Base-by-base conservation (phyloP, 768 basidiomycete species). In the Asterophora parasitica region DNA sequence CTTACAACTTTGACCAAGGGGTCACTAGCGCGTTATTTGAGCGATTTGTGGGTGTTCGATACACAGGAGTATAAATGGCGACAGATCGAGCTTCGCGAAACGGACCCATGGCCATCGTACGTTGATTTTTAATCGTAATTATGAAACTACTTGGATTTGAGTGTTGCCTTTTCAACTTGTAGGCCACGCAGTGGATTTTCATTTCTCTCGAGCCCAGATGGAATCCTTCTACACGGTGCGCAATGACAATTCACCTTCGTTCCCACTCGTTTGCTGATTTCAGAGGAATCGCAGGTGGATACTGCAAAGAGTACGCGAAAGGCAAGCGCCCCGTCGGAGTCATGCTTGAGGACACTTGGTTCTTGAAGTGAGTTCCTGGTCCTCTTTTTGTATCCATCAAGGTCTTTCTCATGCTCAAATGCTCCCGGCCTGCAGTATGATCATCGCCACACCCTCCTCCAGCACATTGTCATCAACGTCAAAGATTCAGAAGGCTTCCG, bases 311-410 rank as follows among this genome's bases (percentile, higher is more conserved):
- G 65, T 94, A 93, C 56, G 59, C 66, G 16, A 92, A 93, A 60
- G 90, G 91, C 2, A 90, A 91, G 59, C 81, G 88, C 1, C 83
- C 88, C 0, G 69, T 90, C 10, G 92, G 92, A 0, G 72, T 92
- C n/a, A 91, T 88, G 69, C 73, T 94, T 5, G 89, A 92, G 13
- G 92, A 96, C 59, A 90, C 88, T 0, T 96, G 92, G 93, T 72
- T 92, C 44, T 73, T 96, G 5, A 78, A 79, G 85, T 88, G 46
- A 2, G 76, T 39, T 47, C 13, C 23, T 39, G 30, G 32, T 41
- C n/a, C 11, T 19, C 34, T 38, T 34, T 17, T 27, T 8, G 30
- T 12, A 4, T 31, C 8, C 30, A 31, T 33, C 26, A 20, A 35
- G 15, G 16, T 12, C 17, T 20, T 20, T 12, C 17, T 20, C 17